Evolutionary conservation across 257 asterid genomes (phyloP), one percentile per base, ranked within the genome.

Genomic region (Pogostemon cablin): DNA sequence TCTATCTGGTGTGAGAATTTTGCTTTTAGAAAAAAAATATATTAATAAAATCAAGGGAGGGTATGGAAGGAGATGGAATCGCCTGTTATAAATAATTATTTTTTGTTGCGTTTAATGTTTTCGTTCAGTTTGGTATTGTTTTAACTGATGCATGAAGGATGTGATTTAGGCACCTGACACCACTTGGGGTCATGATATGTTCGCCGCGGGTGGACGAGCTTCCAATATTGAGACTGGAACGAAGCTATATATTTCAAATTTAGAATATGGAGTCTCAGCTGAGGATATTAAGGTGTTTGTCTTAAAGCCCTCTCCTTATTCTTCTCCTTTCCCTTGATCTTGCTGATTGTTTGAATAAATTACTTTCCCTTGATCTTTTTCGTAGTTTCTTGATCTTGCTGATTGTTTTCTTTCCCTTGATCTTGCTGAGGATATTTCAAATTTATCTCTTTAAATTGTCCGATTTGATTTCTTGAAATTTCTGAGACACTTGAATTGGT

Each of bases 221-320:
- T 81, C 97, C 62, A 81, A 85, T 64, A 95, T 95, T 49, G 98
- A 91, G 88, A 95, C 99, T 4, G 99, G 99, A 75, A 88, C 97
- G 1, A 95, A 95, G 82, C 81, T 95, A n/a, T 95, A 89, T 80
- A 83, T 91, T 48, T 95, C 99, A 32, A 91, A 95, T 83, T 85
- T 95, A 8, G 99, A 95, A 54, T 91, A 91, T 43, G 93, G 96
- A 4, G 99, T 95, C 52, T 91, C 99, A 4, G 86, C 77, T 7
- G 99, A 91, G 72, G 99, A 95, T 84, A 76, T 95, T 49, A 95
- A 91, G 95, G 99, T 90, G 46, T 39, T 17, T 39, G 10, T 53
- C 20, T 53, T 52, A 43, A 0, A 17, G 44, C 43, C 3, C 8
- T n/a, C 9, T 39, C 2, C 6, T 53, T 15, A 25, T 9, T 11